Evolutionary conservation across 2,329 filamentous ascomycete genomes (phyloP), one percentile per base, ranked within the genome.

Genomic region (Myrmaecium sp.): DNA sequence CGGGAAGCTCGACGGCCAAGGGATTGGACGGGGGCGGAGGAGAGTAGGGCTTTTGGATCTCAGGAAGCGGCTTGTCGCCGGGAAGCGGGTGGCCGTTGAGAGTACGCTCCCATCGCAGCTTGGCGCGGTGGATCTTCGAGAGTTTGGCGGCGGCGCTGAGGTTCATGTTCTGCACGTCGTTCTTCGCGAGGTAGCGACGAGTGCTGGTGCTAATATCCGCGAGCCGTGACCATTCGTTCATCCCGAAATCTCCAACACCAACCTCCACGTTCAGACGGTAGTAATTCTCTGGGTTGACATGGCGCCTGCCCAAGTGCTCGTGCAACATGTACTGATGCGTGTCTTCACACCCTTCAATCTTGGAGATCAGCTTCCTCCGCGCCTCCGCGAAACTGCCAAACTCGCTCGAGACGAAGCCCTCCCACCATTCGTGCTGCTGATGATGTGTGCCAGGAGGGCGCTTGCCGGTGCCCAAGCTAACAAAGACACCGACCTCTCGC

Each of bases 221-320:
- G n/a, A 95, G 58, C 3, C 84, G 71, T 41, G 81, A 70, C 89
- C 89, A 98, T 49, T 95, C 89, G 46, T 95, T 98, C 83, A 98
- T 95, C 27, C 80, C 86, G 48, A 94, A 95, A 46, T 95, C 89
- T 28, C 86, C 84, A 3, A 95, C 84, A 1, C 86, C 89, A 10
- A 93, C 74, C 46, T 95, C 84, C 21, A 95, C 89, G 37, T 98
- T 98, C n/a, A 95, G 61, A 5, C 89, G 77, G 49, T 83, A 92
- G 57, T 98, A 98, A 48, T 91, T 81, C 31, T 94, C 84, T 27
- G 70, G 67, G 40, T 78, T 84, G 32, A 95, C 80, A 14, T 76
- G 71, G 17, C 83, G 71, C 47, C 74, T 78, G 5, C 68, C 56
- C 13, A 95, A 61, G 37, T 84, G 70, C 25, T 91, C 78, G 31